Conservation (phyloP, 108 stramenopile species). For the Epithemia pelagica region DNA sequence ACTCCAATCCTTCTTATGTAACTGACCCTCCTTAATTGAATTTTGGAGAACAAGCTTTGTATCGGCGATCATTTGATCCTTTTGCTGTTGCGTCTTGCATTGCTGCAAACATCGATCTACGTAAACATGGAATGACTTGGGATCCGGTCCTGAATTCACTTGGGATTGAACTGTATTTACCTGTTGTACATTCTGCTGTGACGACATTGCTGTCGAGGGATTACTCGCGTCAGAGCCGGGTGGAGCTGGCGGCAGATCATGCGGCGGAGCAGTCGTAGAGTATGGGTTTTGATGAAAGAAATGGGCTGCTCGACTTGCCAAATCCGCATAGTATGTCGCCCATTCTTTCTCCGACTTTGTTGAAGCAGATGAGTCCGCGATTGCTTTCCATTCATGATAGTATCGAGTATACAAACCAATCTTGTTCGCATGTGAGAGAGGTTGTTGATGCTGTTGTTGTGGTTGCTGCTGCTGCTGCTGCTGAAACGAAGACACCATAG, state of each 20-base stretch:
- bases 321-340: slow-evolving; percentile 54
- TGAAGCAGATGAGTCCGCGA: not conserved
- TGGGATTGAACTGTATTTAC: slow-evolving; percentile 5
- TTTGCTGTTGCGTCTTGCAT: slow-evolving; percentile 11
- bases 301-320: slow-evolving; percentile 55
- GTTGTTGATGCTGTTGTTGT: not conserved
- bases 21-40: slow-evolving; percentile 23
- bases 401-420: slow-evolving; percentile 33
- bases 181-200: slow-evolving; percentile 11
- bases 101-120: slow-evolving; percentile 29
- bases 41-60: slow-evolving; percentile 24
- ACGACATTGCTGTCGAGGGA: not conserved
- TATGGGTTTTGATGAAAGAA: slow-evolving; percentile 43
- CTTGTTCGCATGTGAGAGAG: not conserved
- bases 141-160: slow-evolving; percentile 8
- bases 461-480: not conserved
- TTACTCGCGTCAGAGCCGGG: not conserved
- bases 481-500: too few species aligned
- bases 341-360: slow-evolving; percentile 30
- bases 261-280: slow-evolving; percentile 30
- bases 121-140: slow-evolving; percentile 20
- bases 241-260: slow-evolving; percentile 42
- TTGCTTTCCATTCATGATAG: slow-evolving; percentile 52
- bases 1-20: slow-evolving; percentile 36
- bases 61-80: slow-evolving; percentile 17